Conservation (phyloP, 805 yeast species). For the Candida taoyuanica region DNA sequence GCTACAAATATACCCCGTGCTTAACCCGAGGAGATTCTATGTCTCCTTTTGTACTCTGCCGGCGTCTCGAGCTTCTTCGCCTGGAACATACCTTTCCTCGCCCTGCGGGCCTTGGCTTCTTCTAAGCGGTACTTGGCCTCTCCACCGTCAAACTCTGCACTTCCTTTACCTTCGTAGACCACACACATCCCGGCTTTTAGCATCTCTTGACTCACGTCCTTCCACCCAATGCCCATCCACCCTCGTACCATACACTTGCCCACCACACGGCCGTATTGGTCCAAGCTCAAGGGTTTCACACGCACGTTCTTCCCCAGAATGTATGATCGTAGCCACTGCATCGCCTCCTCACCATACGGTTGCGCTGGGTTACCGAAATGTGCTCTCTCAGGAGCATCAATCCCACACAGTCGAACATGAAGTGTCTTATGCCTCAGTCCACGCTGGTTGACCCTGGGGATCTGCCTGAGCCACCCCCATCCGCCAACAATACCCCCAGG, state of each 20-base stretch:
- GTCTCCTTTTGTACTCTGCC: constrained; percentile 63
- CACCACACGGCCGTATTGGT: constrained; percentile 87
- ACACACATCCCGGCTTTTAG: constrained; percentile 76
- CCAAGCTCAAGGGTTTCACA: constrained; percentile 74
- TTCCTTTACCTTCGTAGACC: constrained; percentile 76
- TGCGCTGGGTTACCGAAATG: constrained; percentile 95
- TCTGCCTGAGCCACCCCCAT: constrained; percentile 84
- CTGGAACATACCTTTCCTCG: constrained; percentile 67
- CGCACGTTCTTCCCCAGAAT: constrained; percentile 64
- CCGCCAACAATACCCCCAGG: constrained; percentile 89
- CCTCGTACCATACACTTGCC: constrained; percentile 55
- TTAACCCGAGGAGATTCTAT: constrained; percentile 20
- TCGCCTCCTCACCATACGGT: constrained; percentile 79
- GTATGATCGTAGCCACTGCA: constrained; percentile 66
- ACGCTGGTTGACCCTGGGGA: constrained; percentile 51
- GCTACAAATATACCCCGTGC: neutral
- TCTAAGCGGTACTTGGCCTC: constrained; percentile 54
- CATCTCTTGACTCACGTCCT: constrained; percentile 88
- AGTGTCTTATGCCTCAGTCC: constrained; percentile 60
- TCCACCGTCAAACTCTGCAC: constrained; percentile 83
- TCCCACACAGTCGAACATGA: constrained; percentile 80
- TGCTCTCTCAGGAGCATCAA: constrained; percentile 94
- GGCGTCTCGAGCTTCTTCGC: constrained; percentile 59
- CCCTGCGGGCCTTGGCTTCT: constrained; percentile 55
- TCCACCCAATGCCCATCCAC: constrained; percentile 63